These are phyloP conservation scores for Diaporthe sp. DNA, from an alignment of 2,329 filamentous ascomycete species.

Conservation along the genomic window DNA sequence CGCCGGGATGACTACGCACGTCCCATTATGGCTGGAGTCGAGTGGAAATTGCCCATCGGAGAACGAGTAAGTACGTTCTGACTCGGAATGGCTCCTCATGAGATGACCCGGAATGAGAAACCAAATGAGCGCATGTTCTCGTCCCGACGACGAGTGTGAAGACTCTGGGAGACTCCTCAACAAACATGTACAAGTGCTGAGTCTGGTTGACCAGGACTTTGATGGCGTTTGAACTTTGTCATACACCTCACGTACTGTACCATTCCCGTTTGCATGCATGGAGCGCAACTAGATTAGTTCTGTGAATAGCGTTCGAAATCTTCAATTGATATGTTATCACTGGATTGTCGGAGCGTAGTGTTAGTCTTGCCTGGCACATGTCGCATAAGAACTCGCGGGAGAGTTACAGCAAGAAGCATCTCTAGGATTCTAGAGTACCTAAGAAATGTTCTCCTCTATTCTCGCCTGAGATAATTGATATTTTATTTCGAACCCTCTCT, in stretches of 20 bases:
- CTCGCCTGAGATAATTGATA: too few relatives aligned
- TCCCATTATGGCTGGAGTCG: background rate
- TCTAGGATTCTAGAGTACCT: too few relatives aligned
- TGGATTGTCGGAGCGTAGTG: background rate
- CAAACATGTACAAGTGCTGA: background rate
- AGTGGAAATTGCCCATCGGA: background rate
- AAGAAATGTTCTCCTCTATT: too few relatives aligned
- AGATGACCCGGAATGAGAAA: background rate
- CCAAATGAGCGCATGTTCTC: fast-evolving
- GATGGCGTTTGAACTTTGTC: background rate
- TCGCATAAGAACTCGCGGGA: background rate
- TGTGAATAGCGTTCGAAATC: background rate
- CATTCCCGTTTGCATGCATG: background rate
- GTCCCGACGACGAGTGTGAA: background rate
- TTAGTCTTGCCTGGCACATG: background rate
- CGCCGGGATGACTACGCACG: background rate
- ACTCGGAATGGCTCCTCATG: background rate
- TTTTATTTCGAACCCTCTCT: too few relatives aligned
- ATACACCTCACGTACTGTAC: background rate
- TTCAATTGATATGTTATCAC: background rate
- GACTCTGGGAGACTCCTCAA: background rate
- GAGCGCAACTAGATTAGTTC: background rate
- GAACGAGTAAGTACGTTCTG: background rate
- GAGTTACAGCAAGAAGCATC: background rate
- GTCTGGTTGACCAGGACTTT: background rate